Evolutionary conservation across 2,329 filamentous ascomycete genomes (phyloP), one percentile per base, ranked within the genome.

Genomic region (Fusarium hostae): DNA sequence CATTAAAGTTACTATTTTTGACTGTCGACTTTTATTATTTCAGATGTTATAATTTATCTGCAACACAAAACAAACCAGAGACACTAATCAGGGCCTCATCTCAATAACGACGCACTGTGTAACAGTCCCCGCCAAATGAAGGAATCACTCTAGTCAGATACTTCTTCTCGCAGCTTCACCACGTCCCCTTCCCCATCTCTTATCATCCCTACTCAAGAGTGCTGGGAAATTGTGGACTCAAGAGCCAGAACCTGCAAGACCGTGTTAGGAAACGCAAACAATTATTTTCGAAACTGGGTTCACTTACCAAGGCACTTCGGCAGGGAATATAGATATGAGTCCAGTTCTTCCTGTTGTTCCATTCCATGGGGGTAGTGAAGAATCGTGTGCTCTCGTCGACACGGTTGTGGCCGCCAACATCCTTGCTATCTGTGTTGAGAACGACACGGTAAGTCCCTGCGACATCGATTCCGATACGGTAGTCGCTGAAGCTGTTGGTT

Each of bases 311-410:
- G 24, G 94, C 95, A 68, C 92, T 94, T 76, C 95, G 87, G 57
- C 89, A 89, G 20, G 95, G 95, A 67, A 97, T 89, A 80, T 99
- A 99, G 58, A 98, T 88, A 80, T 98, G 96, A 51, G 94, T 89
- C 84, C 94, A 98, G 82, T 98, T 98, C 84, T 89, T 92, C 69
- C 96, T 86, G 18, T 89, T 89, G 79, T 98, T 98, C 96, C 96
- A 98, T 69, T 89, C 87, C 84, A 98, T 89, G 18, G 94, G 89
- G 9, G 94, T 97, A 0, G 96, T 98, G 81, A 97, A 98, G 86
- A 96, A 98, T 37, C 94, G 87, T 5, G 94, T 96, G n/a, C 84
- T 87, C 72, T 93, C 90, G 61, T 94, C 90, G 56, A 98, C 88
- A 34, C 95, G 89, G 34, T 88, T 89, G 72, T 94, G 89, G 0